phyloP scores from a whole-genome alignment of 179 eudicot species.

The Beta macrorhiza region DNA sequence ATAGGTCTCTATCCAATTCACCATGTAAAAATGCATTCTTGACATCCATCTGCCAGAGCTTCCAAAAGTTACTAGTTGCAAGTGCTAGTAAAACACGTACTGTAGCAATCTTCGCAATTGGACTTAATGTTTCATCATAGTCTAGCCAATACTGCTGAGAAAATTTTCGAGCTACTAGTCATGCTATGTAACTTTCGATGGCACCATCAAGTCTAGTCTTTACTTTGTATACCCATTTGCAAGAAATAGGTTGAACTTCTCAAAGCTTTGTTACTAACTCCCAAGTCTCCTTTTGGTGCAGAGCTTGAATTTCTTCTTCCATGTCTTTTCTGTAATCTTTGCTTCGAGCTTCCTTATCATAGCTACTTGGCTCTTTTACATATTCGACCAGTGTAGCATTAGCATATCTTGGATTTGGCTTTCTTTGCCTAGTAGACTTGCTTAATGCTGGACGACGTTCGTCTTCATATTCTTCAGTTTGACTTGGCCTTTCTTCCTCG shows the following conservation, averaged over 20 bases:
- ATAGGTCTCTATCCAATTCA: background rate
- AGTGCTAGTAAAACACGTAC: background rate
- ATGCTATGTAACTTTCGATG: too few species aligned
- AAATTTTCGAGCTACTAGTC: background rate
- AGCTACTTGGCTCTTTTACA: too few species aligned
- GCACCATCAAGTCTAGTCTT: too few species aligned
- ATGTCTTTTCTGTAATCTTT: background rate
- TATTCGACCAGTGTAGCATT: too few species aligned
- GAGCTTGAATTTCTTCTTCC: background rate
- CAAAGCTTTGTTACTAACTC: constrained; percentile 7
- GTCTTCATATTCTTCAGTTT: too few species aligned
- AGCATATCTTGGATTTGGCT: too few species aligned
- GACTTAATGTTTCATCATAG: constrained; percentile 17
- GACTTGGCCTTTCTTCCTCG: background rate
- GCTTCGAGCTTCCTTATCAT: too few species aligned
- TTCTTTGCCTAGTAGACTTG: background rate
- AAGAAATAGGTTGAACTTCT: background rate
- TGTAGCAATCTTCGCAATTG: constrained; percentile 9
- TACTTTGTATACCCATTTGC: constrained; percentile 27
- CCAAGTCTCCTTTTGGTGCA: background rate
- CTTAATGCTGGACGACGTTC: background rate
- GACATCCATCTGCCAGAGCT: constrained; percentile 14
- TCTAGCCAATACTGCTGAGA: constrained; percentile 2
- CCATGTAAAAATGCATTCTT: constrained; percentile 10
- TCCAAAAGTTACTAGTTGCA: constrained; percentile 8